A percentile compares a stretch with the other conserved stretches of the same genome.
These are phyloP conservation scores for Liriodendron chinense DNA, from an alignment of 164 flowering plant species.

Conservation along the genomic window DNA sequence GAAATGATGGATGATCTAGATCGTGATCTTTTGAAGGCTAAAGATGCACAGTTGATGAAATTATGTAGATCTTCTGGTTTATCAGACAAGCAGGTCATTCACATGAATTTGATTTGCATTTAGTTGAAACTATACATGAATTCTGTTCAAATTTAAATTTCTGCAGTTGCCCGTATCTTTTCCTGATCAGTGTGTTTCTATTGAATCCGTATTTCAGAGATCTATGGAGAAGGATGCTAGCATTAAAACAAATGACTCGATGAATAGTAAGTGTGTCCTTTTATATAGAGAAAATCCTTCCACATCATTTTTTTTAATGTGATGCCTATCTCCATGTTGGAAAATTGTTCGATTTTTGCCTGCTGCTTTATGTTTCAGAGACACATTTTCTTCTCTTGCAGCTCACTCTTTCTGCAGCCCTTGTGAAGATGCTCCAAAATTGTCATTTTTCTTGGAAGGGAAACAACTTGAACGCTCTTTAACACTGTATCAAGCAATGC, in stretches of 20 bases:
- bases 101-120: slow-evolving; percentile 2
- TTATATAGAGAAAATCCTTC: not conserved
- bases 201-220: slow-evolving; percentile 21
- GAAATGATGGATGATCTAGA: not conserved
- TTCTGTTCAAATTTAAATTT: not conserved
- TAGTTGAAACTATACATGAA: not conserved
- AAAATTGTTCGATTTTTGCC: not conserved
- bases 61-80: slow-evolving; percentile 19
- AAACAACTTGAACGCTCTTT: slow-evolving; percentile 39
- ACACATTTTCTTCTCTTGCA: not conserved
- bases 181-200: not conserved
- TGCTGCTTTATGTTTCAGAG: not conserved
- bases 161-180: not conserved
- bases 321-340: not conserved
- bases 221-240: slow-evolving; percentile 16
- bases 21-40: slow-evolving; percentile 6
- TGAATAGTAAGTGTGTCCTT: slow-evolving; percentile 7
- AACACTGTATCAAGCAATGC: slow-evolving; percentile 75
- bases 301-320: not conserved
- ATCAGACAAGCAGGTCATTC: slow-evolving; percentile 34
- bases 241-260: slow-evolving; percentile 5
- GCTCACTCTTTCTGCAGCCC: not conserved
- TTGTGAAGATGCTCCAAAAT: slow-evolving; percentile 29
- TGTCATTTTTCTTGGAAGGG: slow-evolving; percentile 60
- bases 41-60: slow-evolving; percentile 22